Conservation (phyloP, 148 eudicot genomes). For the Arbutus unedo region DNA sequence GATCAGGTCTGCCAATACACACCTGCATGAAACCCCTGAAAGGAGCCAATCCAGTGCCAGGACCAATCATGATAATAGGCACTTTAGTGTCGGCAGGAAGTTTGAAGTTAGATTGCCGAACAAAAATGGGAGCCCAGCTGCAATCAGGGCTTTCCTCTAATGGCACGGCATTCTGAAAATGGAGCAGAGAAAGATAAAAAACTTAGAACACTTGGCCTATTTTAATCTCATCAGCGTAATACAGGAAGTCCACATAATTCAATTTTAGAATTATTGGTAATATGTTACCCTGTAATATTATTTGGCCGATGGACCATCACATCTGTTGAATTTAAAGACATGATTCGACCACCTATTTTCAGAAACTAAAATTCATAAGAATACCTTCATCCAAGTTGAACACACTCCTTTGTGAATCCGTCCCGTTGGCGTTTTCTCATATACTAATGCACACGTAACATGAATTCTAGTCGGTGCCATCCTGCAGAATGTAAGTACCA, state of each 20-base stretch:
- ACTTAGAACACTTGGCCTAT: neutral
- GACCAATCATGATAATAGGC: conserved; percentile 94
- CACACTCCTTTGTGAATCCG: conserved; percentile 92
- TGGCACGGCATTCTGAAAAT: conserved; percentile 69
- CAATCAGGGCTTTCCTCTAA: conserved; percentile 55
- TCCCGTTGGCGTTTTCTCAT: conserved; percentile 79
- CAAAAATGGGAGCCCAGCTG: conserved; percentile 86
- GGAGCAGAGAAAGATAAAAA: conserved; percentile 14
- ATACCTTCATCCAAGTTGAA: conserved; percentile 99
- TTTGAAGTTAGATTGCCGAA: conserved; percentile 85
- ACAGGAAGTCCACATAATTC: neutral
- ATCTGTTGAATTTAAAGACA: neutral
- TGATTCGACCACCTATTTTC: no score
- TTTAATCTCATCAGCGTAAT: neutral
- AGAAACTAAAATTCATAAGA: neutral
- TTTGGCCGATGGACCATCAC: neutral
- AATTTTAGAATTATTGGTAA: neutral
- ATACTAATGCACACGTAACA: conserved; percentile 86
- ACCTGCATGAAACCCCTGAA: conserved; percentile 99
- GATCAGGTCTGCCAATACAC: neutral
- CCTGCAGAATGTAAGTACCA: conserved; percentile 37
- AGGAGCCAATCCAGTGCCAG: conserved; percentile 98
- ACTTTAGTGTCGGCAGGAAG: conserved; percentile 76
- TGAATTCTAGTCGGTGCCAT: conserved; percentile 84
- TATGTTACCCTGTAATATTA: neutral